These are phyloP conservation scores for Pichia phayaonensis DNA, from an alignment of 805 yeast genomes.

Conservation along the genomic window DNA sequence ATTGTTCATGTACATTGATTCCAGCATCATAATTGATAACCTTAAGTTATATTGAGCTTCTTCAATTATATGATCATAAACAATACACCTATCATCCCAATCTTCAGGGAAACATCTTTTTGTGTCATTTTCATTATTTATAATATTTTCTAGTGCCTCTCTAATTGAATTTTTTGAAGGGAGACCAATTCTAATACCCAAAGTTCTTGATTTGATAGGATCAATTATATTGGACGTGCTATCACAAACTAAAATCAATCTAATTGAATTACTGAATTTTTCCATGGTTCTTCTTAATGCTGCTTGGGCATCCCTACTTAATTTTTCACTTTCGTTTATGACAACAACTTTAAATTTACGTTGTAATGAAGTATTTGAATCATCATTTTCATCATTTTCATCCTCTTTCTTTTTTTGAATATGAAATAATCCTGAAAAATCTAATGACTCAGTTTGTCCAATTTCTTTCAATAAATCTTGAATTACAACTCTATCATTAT, in stretches of 20 bases:
- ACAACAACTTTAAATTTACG: conserved; percentile 72
- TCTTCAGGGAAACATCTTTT: conserved; percentile 26
- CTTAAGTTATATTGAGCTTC: conserved; percentile 67
- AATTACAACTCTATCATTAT: conserved; percentile 88
- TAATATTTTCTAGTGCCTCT: conserved; percentile 46
- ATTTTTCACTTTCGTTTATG: conserved; percentile 85
- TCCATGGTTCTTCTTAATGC: conserved; percentile 96
- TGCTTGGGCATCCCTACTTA: conserved; percentile 91
- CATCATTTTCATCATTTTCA: background rate
- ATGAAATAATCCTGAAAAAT: conserved; percentile 43
- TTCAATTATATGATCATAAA: conserved; percentile 45
- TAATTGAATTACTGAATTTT: conserved; percentile 79
- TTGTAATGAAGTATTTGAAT: conserved; percentile 10
- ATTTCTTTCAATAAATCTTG: conserved; percentile 91
- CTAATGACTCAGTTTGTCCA: conserved; percentile 95
- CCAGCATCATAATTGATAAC: conserved; percentile 68
- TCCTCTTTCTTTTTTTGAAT: conserved; percentile 7
- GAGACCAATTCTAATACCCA: conserved; percentile 80
- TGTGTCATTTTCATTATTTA: conserved; percentile 44
- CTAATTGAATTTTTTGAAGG: conserved; percentile 60
- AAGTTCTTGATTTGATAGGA: conserved; percentile 90
- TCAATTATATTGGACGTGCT: conserved; percentile 87
- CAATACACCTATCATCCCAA: conserved; percentile 25
- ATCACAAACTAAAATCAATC: conserved; percentile 79
- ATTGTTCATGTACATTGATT: conserved; percentile 69